Evolutionary conservation across 2,329 filamentous ascomycete species (phyloP), one percentile per base, ranked within the genome.

Genomic region (Colletotrichum shisoi): DNA sequence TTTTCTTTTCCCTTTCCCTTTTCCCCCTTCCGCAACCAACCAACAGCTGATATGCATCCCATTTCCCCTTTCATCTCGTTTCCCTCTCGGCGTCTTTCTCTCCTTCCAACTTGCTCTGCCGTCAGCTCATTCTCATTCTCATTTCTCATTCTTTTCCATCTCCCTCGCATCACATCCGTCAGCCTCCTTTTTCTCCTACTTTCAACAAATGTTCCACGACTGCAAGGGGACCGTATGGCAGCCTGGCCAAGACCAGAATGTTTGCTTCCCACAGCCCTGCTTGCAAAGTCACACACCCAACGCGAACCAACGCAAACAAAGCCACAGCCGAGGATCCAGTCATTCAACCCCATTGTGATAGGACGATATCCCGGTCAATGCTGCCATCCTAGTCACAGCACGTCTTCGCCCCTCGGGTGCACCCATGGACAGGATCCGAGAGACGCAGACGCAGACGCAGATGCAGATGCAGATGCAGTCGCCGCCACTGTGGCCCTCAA

Each of bases 261-360:
- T 58, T 48, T 58, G 56, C 56, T 58, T 15, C 31, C 27, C 9
- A 34, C n/a, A 48, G 56, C 42, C 56, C 31, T 37, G 42, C 42
- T 58, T 27, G 39, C 40, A 34, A 27, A 37, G 31, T 48, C 19
- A 21, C 42, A 46, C 42, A 34, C 21, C 34, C 9, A 21, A 13
- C 27, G n/a, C 42, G 6, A 24, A n/a, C 19, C 42, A 58, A 6
- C 7, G 9, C 42, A 45, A 45, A 44, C 40, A 45, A 37, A 46
- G 42, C 42, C 27, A 21, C 2, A 19, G n/a, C 27, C 34, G 12
- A 46, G n/a, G 3, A 24, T 48, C 1, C 4, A 11, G 15, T 15
- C 7, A 24, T 48, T 4, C 4, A 6, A 21, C 13, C 7, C 37
- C 19, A n/a, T 3, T 12, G 2, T 37, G 31, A 45, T 58, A 17